Base-by-base conservation (phyloP, 2,329 filamentous ascomycete species). In the Colletotrichum endophyticum region DNA sequence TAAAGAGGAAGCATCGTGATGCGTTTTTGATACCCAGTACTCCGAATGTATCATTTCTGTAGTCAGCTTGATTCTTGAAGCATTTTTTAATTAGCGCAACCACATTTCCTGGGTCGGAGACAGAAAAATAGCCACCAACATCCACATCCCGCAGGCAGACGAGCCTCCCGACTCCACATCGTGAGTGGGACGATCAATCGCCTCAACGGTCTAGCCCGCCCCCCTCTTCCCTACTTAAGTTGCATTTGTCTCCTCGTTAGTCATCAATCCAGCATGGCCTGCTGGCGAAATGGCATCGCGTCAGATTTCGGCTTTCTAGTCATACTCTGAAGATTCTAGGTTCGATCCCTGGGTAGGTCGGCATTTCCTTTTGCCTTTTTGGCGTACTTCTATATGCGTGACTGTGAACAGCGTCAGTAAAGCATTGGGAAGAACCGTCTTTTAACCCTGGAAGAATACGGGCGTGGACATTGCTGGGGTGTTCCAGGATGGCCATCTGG, bases 251-350 rank as follows among this genome's bases (percentile, higher is more conserved):
- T 1, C 0, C 0, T 0, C 0, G 27, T 8, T 36, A 39, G 19
- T 22, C 70, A 76, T 53, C 64, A 49, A 34, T 25, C 28, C n/a
- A 56, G 30, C 27, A 19, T 22, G 74, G 74, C 74, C 74, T 76
- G 74, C 74, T 76, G 74, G 74, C 74, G 74, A 76, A 76, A 76
- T 76, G 74, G 74, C 74, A 76, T 76, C 74, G 74, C 74, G 74
- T 76, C 74, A 76, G 64, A 76, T 76, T 76, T 76, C 74, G 74
- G 74, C 74, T 73, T 28, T 36, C 71, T 28, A 66, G 70, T 74
- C 70, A 76, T 74, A 66, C 74, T 76, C 64, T 76, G 74, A 76
- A 76, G 74, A 76, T 76, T 76, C 25, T 66, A 76, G 74, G 74
- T 76, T 76, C 74, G 74, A 76, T 76, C 74, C 74, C 74, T 76